Base-by-base conservation (phyloP, 495 filamentous ascomycete species). In the Hypoxylon lienhwacheense region DNA sequence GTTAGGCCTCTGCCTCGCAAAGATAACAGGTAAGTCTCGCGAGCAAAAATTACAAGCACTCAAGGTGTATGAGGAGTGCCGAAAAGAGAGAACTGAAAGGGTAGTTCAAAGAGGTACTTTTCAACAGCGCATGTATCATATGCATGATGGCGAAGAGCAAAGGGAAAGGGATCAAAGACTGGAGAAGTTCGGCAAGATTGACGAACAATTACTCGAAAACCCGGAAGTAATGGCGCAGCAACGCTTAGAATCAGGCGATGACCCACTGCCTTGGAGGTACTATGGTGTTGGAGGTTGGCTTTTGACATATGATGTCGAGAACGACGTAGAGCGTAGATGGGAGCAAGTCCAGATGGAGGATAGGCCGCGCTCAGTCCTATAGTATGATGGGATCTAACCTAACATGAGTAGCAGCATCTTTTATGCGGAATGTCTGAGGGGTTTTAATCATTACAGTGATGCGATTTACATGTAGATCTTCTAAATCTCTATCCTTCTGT, bases 71-170 rank as follows among this genome's bases (percentile, higher is more conserved):
- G 81, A 87, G 58, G 68, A 62, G 4, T 67, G 81, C 31, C 72
- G 84, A 4, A 84, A 83, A 60, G 70, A 70, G 14, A 63, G 84
- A 17, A 81, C 81, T 0, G 78, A 81, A 28, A 71, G 67, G 12
- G 77, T 85, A 41, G 82, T 84, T 1, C 63, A 74, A 28, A 77
- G 78, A 37, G 79, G 78, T 0, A 80, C 77, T 37, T 70, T 65
- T 21, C 63, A 82, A 66, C 67, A 82, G 47, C 70, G 81, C 47
- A 68, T 83, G 40, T 84, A 84, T 55, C 84, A 86, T 53, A 68
- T 87, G 31, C 66, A 68, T 11, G 74, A 85, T 55, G 81, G 81
- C 5, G 61, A 70, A 12, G 73, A 75, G 42, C 82, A 84, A 47
- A 60, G 70, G 44, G 73, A 77, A 26, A 68, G 83, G 31, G 82